phyloP scores from a whole-genome alignment of 768 basidiomycete genomes.

The Leccinum ochraceum region DNA sequence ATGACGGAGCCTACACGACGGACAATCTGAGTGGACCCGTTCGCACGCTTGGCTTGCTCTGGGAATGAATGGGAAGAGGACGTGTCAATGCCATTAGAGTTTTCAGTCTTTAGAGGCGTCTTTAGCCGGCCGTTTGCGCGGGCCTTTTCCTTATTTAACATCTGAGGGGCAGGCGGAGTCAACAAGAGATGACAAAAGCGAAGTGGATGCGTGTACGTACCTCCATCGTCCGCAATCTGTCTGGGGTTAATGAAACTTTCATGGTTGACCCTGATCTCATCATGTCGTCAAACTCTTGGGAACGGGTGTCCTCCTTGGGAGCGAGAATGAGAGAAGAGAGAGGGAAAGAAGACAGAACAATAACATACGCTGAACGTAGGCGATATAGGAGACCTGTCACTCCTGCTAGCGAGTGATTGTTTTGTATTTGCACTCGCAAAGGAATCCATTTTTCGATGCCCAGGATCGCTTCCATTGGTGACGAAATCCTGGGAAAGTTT shows the following conservation, averaged over 20 bases:
- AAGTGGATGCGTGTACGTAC: conserved; percentile 47
- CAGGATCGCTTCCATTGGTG: conserved; percentile 42
- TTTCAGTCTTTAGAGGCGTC: conserved; percentile 23
- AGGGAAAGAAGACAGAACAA: conserved; percentile 6
- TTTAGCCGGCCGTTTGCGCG: conserved; percentile 33
- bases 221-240: conserved; percentile 91
- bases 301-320: conserved; percentile 52
- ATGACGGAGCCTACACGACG: conserved; percentile 62
- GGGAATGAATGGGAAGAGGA: conserved; percentile 15
- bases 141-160: conserved; percentile 74
- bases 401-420: conserved; percentile 34
- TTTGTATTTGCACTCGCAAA: conserved; percentile 51
- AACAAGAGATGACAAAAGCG: conserved; percentile 16
- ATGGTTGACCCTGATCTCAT: conserved; percentile 89
- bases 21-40: conserved; percentile 45
- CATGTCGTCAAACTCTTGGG: conserved; percentile 90
- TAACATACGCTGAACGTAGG: conserved; percentile 36
- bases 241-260: conserved; percentile 95
- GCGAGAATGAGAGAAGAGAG: conserved; percentile 4
- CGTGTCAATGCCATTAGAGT: conserved; percentile 20
- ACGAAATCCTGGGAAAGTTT: conserved; percentile 42
- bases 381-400: conserved; percentile 37
- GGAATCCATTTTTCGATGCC: conserved; percentile 59
- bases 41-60: conserved; percentile 27
- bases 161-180: conserved; percentile 37